Percentiles rank a stretch among this genome's conserved stretches.
Conservation (phyloP, 2,329 filamentous ascomycete species). For the Fusarium nematophilum region DNA sequence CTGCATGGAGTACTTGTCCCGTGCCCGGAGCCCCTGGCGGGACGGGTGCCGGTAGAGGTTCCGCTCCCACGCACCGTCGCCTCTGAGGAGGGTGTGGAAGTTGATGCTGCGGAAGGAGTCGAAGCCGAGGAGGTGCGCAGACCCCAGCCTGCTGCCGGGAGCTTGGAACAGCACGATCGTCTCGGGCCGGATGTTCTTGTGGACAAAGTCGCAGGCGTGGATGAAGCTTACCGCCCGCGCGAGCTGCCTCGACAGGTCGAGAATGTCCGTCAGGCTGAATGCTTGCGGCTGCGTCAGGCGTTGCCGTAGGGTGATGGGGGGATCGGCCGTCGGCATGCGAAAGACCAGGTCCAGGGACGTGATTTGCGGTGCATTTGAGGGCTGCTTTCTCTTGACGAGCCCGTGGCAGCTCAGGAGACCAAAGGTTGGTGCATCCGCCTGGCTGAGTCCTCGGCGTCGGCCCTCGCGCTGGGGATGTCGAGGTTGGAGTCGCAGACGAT, state of each 20-base stretch:
- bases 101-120: not conserved
- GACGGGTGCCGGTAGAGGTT: conserved; percentile 1
- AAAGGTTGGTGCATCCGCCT: conserved; percentile 12
- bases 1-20: conserved; percentile 59
- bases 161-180: too few species aligned
- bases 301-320: conserved; percentile 3
- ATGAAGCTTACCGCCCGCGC: too few species aligned
- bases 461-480: conserved; percentile 14
- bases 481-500: conserved; percentile 27
- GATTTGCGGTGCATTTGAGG: conserved; percentile 5
- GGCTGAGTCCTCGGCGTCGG: conserved; percentile 10
- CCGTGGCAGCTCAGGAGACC: conserved; percentile 47
- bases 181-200: too few species aligned
- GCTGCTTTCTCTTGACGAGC: conserved; percentile 28
- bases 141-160: too few species aligned
- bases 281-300: not conserved
- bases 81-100: not conserved
- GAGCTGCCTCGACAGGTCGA: too few species aligned
- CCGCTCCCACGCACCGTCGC: not conserved
- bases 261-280: conserved; percentile 46
- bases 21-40: conserved; percentile 56
- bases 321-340: not conserved
- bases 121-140: not conserved
- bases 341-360: conserved; percentile 19
- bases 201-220: too few species aligned